Evolutionary conservation across 2,329 filamentous ascomycete genomes (phyloP), one percentile per base, ranked within the genome.

Genomic region (Colletotrichum tofieldiae): DNA sequence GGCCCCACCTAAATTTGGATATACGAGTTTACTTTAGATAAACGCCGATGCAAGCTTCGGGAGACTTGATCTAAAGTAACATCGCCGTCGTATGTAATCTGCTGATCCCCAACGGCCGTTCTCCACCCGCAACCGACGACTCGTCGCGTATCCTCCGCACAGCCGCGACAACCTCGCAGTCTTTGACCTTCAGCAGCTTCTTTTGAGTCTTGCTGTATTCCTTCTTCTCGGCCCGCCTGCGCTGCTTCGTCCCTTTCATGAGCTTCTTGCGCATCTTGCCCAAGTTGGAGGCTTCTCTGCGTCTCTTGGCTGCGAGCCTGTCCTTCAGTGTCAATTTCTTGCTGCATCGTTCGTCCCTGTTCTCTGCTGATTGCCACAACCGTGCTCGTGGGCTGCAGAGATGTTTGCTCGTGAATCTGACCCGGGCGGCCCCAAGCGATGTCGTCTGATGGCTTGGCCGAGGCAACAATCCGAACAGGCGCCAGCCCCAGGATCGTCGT

Each of bases 21-120:
- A 68, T 72, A 72, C 69, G 69, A 72, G 65, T 63, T 63, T 68
- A 68, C 69, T 63, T 59, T 43, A 67, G 64, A 64, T 72, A 65
- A 64, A 69, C 65, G 52, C 66, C 65, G 65, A 70, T 72, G 70
- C 65, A 72, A 65, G 69, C 65, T 54, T 69, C 65, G 69, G 69
- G 65, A 64, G 65, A 60, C 60, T 55, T 72, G 65, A 60, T 54
- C 65, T 54, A 43, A 39, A 69, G 70, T 72, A 59, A 37, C 39
- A 65, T 65, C 60, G 59, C 47, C 41, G 14, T 59, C 45, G 37
- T 41, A 52, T 52, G 43, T 51, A 68, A 52, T 72, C 45, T 72
- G 69, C 56, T 72, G 69, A 72, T 72, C 65, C 43, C 43, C 59
- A 64, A 58, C 58, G 52, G 52, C 20, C 45, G 12, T 58, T 54